Percentiles rank a stretch among this genome's conserved stretches.
Evolutionary conservation across 257 asterid species (phyloP).

Genomic region (Fraxinus excelsior): DNA sequence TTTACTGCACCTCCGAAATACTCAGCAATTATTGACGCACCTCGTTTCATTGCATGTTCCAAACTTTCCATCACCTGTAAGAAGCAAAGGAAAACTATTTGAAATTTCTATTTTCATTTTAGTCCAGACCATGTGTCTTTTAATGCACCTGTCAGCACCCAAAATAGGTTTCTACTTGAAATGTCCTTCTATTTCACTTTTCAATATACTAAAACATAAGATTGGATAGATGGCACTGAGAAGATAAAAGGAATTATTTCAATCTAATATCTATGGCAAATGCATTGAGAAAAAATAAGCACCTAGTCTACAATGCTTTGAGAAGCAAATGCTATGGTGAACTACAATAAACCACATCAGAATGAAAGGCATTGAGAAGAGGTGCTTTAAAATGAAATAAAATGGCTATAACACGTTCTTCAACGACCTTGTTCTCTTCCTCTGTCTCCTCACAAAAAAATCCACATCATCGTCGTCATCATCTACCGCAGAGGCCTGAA

Average conservation of each 20-base stretch:
- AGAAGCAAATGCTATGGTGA: background rate
- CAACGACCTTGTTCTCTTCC: too few species aligned
- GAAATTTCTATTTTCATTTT: conserved; percentile 2
- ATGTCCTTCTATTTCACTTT: background rate
- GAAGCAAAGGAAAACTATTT: conserved; percentile 12
- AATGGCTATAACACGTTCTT: too few species aligned
- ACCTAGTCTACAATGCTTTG: background rate
- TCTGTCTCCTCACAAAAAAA: too few species aligned
- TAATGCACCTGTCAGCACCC: background rate
- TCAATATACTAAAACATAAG: background rate
- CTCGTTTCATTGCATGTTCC: conserved; percentile 95
- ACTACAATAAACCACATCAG: background rate
- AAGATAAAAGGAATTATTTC: background rate
- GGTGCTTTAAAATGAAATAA: too few species aligned
- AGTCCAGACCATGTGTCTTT: conserved; percentile 4
- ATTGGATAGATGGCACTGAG: background rate
- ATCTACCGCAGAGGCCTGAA: too few species aligned
- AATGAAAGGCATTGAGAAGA: too few species aligned
- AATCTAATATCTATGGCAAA: background rate
- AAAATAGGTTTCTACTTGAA: too few species aligned
- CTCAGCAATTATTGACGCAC: conserved; percentile 92
- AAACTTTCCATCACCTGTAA: conserved; percentile 92
- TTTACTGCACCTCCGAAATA: conserved; percentile 93
- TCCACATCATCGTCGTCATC: too few species aligned
- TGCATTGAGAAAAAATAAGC: background rate